Evolutionary conservation across 148 eudicot genomes (phyloP), one percentile per base, ranked within the genome.

Genomic region (Vaccinium myrtillus): DNA sequence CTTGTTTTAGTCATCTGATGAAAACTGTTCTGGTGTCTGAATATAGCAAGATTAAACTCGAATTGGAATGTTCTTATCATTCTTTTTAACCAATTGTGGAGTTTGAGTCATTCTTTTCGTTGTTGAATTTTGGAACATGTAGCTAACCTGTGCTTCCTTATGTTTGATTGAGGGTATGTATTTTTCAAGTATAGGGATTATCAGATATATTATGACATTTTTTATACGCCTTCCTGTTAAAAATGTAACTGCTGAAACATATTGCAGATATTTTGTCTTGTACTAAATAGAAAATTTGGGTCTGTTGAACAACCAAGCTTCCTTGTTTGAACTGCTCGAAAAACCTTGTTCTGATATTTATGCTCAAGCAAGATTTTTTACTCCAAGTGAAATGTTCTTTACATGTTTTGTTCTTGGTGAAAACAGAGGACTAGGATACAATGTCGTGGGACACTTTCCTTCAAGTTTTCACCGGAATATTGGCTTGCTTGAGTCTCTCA

Each of bases 401-500:
- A 65, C 78, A 23, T 81, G 58, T 55, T 78, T 55, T 15, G 5
- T 32, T 85, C 56, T 43, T 23, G 48, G 15, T 50, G 53, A 63
- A 25, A 6, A 76, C 87, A 89, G 90, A 55, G 83, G 77, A 2
- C 70, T 48, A 55, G 23, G 8, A 21, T n/a, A 90, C 61, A 75
- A 93, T 94, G 95, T 85, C 85, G 78, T 81, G 48, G 9, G 86
- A 82, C 82, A 56, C 58, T 51, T 71, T 86, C 71, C 75, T 89
- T 70, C 77, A 55, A 51, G 59, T 89, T 65, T 83, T 88, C 23
- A 27, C 91, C 27, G 96, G 92, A 86, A 36, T 91, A 73, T 83
- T 92, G 80, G 90, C 91, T 80, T 88, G 85, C 65, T 89, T 87
- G 78, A 82, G 84, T 79, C 82, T 87, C 51, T 67, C 87, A 27